Base-by-base conservation (phyloP, 306 rosid species). In the Medicago lupulina region DNA sequence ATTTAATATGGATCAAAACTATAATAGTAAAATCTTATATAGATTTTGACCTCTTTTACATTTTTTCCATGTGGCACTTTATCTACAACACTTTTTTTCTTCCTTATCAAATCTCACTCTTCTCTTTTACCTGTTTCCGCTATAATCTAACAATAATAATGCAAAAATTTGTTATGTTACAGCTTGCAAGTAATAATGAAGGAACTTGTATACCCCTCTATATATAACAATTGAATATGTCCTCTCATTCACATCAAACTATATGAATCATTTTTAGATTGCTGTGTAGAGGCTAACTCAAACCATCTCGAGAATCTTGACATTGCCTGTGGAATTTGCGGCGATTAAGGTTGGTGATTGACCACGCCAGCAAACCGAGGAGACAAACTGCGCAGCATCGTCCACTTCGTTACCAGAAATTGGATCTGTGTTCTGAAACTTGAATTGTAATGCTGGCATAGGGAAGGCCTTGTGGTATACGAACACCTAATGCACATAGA, bases 401-500 rank as follows among this genome's bases (percentile, higher is more conserved):
- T 91, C 98, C 74, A 86, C 83, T 72, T 89, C 97, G 0, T 86
- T 85, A 43, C 97, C 88, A 1, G 97, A 89, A 54, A 85, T 81
- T 16, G 95, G 88, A 76, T 96, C 96, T 11, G 92, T 85, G 81
- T 75, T 86, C 40, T 90, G 89, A 85, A 89, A 96, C 85, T 96
- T 90, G 88, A 85, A 90, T 67, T 96, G 91, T 82, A 92, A 82
- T 43, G 91, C 97, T 1, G 98, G 97, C 97, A 96, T 96, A 57
- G 99, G 97, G 74, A 96, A 96, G 65, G 92, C 97, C 82, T 96
- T 96, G 88, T 96, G 98, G 87, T 92, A 96, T 76, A 96, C n/a
- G 73, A 90, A 92, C 77, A 96, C 98, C 99, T 96, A 76, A 57
- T 77, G 67, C 87, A 79, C 70, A 76, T 70, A 47, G 2, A 78